Evolutionary conservation across 1,284 basidiomycete genomes (phyloP).

Genomic region (Pseudozyma sp.): DNA sequence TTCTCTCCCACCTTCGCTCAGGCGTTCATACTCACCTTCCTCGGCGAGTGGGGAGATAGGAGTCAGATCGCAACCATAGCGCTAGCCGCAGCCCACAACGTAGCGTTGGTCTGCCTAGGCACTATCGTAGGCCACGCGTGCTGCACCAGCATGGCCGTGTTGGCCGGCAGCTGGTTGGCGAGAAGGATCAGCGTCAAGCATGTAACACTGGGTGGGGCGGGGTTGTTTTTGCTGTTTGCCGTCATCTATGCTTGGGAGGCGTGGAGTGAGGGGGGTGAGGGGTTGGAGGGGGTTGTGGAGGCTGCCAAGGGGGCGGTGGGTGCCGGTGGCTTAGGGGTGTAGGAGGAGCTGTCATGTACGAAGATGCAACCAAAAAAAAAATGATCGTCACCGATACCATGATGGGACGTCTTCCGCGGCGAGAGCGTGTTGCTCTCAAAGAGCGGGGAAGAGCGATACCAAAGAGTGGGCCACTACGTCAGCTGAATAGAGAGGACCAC

Average conservation of each 20-base stretch:
- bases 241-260: constrained; percentile 71
- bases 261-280: constrained; percentile 8
- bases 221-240: constrained; percentile 84
- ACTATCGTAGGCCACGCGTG: constrained; percentile 88
- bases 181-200: constrained; percentile 43
- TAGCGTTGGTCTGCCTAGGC: constrained; percentile 85
- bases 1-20: constrained; percentile 95
- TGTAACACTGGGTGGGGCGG: constrained; percentile 85
- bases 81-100: constrained; percentile 88
- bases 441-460: too few species aligned
- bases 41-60: constrained; percentile 98
- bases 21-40: constrained; percentile 91
- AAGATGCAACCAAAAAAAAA: too few species aligned
- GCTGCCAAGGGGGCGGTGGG: constrained; percentile 18
- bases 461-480: too few species aligned
- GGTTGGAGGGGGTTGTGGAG: not conserved
- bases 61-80: constrained; percentile 98
- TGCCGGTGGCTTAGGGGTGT: not conserved
- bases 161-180: constrained; percentile 86
- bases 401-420: too few species aligned
- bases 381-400: too few species aligned
- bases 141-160: constrained; percentile 89
- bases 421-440: too few species aligned
- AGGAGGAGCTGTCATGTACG: not conserved
- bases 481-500: too few species aligned